Conservation (phyloP, 2,329 filamentous ascomycete genomes). For the Trichophaea hybrida region DNA sequence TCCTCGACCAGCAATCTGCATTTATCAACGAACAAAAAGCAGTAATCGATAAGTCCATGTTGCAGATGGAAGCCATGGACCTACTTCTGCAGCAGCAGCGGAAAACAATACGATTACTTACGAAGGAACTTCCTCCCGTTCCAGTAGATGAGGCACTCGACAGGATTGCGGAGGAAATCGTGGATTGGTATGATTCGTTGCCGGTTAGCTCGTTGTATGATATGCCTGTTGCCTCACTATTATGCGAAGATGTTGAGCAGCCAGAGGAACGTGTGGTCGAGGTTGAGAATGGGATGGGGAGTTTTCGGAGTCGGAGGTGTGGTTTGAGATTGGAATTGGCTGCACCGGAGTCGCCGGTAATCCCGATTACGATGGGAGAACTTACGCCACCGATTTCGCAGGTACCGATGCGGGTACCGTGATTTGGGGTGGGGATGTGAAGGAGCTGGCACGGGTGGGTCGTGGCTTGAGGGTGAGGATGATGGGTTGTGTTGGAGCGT, state of each 20-base stretch:
- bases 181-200: not conserved
- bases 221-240: not conserved
- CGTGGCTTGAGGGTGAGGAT: not conserved
- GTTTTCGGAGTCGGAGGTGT: too few species aligned
- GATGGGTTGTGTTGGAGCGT: not conserved
- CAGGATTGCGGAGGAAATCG: not conserved
- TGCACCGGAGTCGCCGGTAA: not conserved
- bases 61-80: not conserved
- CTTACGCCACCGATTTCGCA: not conserved
- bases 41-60: not conserved
- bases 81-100: not conserved
- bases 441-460: not conserved
- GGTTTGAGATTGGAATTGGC: not conserved
- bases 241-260: too few species aligned
- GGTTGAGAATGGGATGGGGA: too few species aligned
- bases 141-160: not conserved
- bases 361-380: not conserved
- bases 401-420: not conserved
- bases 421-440: not conserved
- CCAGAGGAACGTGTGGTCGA: too few species aligned
- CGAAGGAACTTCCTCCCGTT: too few species aligned
- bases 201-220: not conserved
- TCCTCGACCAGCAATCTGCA: not conserved
- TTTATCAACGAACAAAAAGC: not conserved
- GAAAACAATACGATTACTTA: not conserved